Evolutionary conservation across 73 alveolate species (phyloP).

Genomic region (Strombidium stylifer): DNA sequence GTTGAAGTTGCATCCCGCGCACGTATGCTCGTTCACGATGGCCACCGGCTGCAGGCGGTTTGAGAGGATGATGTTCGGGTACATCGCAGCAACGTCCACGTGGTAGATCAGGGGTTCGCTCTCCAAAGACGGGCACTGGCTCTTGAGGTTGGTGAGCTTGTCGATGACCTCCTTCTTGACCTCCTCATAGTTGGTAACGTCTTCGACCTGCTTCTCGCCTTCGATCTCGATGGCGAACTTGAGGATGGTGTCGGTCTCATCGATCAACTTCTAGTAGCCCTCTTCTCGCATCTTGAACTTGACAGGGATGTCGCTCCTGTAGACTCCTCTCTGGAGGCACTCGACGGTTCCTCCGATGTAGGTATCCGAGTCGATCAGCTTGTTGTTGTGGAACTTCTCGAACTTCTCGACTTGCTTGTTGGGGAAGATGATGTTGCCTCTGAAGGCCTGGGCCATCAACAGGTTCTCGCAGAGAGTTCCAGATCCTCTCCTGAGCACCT

Average conservation of each 20-base stretch:
- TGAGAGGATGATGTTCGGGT: conserved; percentile 99
- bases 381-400: conserved; percentile 92
- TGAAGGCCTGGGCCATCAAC: conserved; percentile 96
- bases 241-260: conserved; percentile 71
- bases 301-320: conserved; percentile 96
- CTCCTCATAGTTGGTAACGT: conserved; percentile 81
- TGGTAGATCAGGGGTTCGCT: conserved; percentile 98
- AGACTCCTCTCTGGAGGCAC: conserved; percentile 98
- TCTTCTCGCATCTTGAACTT: conserved; percentile 85
- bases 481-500: conserved; percentile 98
- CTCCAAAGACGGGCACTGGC: conserved; percentile 50
- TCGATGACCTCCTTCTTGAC: conserved; percentile 72
- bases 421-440: conserved; percentile 97
- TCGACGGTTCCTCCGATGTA: conserved; percentile 99
- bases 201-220: conserved; percentile 54
- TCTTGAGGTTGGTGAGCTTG: conserved; percentile 62
- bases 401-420: conserved; percentile 88
- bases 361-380: conserved; percentile 96
- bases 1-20: conserved; percentile 96
- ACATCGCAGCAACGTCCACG: conserved; percentile 99
- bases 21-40: conserved; percentile 88
- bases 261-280: conserved; percentile 79
- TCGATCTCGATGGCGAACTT: conserved; percentile 58
- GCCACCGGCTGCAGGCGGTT: conserved; percentile 99
- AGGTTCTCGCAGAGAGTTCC: conserved; percentile 99